Evolutionary conservation across 2,329 filamentous ascomycete genomes (phyloP).

Genomic region (Botrytis elliptica): DNA sequence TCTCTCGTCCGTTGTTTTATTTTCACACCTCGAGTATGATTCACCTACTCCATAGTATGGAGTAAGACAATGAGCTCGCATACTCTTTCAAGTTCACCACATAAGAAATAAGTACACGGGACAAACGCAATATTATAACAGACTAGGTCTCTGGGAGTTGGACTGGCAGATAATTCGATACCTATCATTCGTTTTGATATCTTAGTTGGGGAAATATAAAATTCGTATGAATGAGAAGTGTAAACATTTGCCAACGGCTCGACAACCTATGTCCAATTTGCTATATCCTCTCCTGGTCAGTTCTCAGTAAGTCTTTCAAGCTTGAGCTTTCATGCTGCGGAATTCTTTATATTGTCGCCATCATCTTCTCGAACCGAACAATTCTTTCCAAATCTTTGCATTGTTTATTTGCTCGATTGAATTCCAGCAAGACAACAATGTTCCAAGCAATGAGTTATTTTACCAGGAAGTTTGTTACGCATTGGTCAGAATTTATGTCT

Average conservation of each 20-base stretch:
- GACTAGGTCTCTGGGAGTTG: too few species aligned
- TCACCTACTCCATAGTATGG: neutral
- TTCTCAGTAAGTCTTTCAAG: neutral
- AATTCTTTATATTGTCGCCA: neutral
- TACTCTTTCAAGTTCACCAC: neutral
- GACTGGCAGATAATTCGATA: neutral
- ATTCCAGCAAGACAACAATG: neutral
- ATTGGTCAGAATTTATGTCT: neutral
- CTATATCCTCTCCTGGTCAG: neutral
- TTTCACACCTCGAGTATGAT: neutral
- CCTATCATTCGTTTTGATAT: neutral
- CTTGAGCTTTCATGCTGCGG: neutral
- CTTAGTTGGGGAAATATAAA: neutral
- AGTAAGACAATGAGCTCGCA: neutral
- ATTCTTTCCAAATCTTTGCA: neutral
- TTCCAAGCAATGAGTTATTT: neutral
- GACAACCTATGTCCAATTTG: neutral
- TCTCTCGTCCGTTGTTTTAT: neutral
- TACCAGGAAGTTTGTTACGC: neutral
- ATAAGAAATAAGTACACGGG: neutral
- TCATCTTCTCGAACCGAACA: neutral
- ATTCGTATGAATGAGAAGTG: neutral
- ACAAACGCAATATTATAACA: too few species aligned
- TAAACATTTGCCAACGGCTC: neutral
- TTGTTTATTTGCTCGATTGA: neutral